Conservation (phyloP, 2,329 filamentous ascomycete species). For the Fusarium sacchari region DNA sequence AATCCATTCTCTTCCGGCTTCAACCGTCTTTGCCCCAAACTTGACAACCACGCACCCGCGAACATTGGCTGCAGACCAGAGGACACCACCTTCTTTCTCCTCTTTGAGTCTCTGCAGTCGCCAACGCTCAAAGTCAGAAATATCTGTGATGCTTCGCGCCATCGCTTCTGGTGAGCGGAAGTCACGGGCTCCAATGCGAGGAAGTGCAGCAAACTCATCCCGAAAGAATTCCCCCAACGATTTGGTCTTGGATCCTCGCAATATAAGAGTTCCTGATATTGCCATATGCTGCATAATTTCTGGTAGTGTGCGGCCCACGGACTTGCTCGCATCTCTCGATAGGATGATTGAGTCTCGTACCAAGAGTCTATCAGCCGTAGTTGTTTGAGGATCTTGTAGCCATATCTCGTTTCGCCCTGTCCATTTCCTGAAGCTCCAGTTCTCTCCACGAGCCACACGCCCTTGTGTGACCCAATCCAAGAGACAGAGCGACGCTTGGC, state of each 20-base stretch:
- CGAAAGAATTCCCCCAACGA: slow-evolving; percentile 78
- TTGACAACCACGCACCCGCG: slow-evolving; percentile 90
- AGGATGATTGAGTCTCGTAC: slow-evolving; percentile 88
- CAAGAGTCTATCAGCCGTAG: slow-evolving; percentile 67
- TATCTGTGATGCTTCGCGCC: slow-evolving; percentile 47
- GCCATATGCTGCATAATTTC: slow-evolving; percentile 79
- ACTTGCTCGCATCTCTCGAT: slow-evolving; percentile 61
- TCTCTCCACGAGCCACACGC: slow-evolving; percentile 83
- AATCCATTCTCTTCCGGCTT: slow-evolving; percentile 84
- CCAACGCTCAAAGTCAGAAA: slow-evolving; percentile 62
- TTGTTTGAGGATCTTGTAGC: slow-evolving; percentile 50
- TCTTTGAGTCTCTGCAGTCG: slow-evolving; percentile 63
- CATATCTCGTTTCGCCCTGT: slow-evolving; percentile 90
- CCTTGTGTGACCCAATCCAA: slow-evolving; percentile 96
- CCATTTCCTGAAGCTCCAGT: slow-evolving; percentile 86
- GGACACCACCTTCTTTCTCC: slow-evolving; percentile 69
- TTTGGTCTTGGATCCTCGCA: slow-evolving; percentile 77
- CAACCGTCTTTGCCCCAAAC: slow-evolving; percentile 84
- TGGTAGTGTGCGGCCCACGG: slow-evolving; percentile 55
- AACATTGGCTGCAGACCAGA: slow-evolving; percentile 86
- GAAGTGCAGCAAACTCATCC: slow-evolving; percentile 78
- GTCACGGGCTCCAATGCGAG: slow-evolving; percentile 83
- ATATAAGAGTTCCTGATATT: slow-evolving; percentile 85
- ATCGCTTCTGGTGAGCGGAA: slow-evolving; percentile 70
- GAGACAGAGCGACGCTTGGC: slow-evolving; percentile 74